Evolutionary conservation across 805 yeast species (phyloP).

Genomic region (Kodamaea sagamina): DNA sequence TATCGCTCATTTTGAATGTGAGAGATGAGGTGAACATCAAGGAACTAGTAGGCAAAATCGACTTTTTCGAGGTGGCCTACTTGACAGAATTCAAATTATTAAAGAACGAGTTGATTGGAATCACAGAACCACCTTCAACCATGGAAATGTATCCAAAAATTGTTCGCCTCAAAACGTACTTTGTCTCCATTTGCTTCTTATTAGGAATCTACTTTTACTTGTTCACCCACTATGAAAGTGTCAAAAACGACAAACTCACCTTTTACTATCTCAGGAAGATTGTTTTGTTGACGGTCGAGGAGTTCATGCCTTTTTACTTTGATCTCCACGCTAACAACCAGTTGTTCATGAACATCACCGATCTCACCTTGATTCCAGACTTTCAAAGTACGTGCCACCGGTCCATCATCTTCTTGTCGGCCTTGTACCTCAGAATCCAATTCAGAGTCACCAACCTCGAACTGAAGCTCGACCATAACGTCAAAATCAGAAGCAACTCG

Average conservation of each 20-base stretch:
- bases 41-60: constrained; percentile 35
- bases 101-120: constrained; percentile 2
- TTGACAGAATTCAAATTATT: constrained; percentile 12
- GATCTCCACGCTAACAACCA: constrained; percentile 17
- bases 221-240: constrained; percentile 42
- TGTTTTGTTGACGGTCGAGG: constrained; percentile 24
- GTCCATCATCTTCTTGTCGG: constrained; percentile 16
- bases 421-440: constrained; percentile 13
- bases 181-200: constrained; percentile 34
- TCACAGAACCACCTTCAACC: constrained; percentile 18
- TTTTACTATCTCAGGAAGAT: constrained; percentile 41
- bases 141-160: constrained; percentile 12
- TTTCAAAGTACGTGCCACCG: constrained; percentile 23
- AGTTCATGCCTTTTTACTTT: constrained; percentile 18
- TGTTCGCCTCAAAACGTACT: constrained; percentile 28
- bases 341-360: constrained; percentile 19
- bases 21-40: constrained; percentile 37
- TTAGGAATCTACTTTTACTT: constrained; percentile 45
- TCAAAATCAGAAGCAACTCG: constrained; percentile 17
- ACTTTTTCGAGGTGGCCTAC: constrained; percentile 39
- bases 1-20: constrained; percentile 43
- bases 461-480: constrained; percentile 20
- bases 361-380: constrained; percentile 22
- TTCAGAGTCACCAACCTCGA: constrained; percentile 11
- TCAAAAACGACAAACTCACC: constrained; percentile 34